These are phyloP conservation scores for Gossypium lobatum DNA, from an alignment of 441 rosid genomes.

Conservation along the genomic window DNA sequence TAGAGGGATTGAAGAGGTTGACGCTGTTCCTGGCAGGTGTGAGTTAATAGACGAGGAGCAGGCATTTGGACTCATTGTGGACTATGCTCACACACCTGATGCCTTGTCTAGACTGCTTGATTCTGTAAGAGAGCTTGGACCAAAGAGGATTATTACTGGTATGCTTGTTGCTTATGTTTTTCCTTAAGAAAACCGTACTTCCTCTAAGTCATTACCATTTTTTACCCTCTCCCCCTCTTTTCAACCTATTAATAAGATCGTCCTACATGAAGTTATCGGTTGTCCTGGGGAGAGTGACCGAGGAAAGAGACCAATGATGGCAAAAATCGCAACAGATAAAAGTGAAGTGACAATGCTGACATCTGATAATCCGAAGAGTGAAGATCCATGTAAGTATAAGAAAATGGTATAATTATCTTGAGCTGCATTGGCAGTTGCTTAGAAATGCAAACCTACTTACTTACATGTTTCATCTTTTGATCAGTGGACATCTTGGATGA, in stretches of 20 bases:
- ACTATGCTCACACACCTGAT: slow-evolving; percentile 77
- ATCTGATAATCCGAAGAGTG: slow-evolving; percentile 78
- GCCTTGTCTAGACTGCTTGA: slow-evolving; percentile 83
- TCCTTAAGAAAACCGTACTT: not conserved
- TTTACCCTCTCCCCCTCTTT: not conserved
- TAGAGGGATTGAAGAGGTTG: slow-evolving; percentile 89
- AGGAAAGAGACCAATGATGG: slow-evolving; percentile 83
- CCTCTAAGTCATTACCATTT: not conserved
- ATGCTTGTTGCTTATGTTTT: slow-evolving; percentile 15
- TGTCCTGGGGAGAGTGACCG: slow-evolving; percentile 76
- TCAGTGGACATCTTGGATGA: slow-evolving; percentile 96
- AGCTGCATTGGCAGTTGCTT: not conserved
- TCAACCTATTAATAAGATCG: slow-evolving; percentile 17
- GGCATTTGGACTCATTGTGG: slow-evolving; percentile 92
- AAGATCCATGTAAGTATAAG: slow-evolving; percentile 71
- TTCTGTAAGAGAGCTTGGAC: slow-evolving; percentile 77
- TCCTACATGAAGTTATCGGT: slow-evolving; percentile 55
- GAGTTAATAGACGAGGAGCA: slow-evolving; percentile 92
- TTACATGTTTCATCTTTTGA: slow-evolving; percentile 20
- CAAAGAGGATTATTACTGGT: slow-evolving; percentile 87
- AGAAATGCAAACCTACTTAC: slow-evolving; percentile 11
- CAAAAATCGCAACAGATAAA: slow-evolving; percentile 84
- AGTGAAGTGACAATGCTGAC: slow-evolving; percentile 91
- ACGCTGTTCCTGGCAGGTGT: slow-evolving; percentile 97
- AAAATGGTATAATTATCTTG: not conserved